A percentile compares a stretch with the other conserved stretches of the same genome.
phyloP scores from a whole-genome alignment of 2,329 filamentous ascomycete genomes.

The Monosporascus cannonballus region DNA sequence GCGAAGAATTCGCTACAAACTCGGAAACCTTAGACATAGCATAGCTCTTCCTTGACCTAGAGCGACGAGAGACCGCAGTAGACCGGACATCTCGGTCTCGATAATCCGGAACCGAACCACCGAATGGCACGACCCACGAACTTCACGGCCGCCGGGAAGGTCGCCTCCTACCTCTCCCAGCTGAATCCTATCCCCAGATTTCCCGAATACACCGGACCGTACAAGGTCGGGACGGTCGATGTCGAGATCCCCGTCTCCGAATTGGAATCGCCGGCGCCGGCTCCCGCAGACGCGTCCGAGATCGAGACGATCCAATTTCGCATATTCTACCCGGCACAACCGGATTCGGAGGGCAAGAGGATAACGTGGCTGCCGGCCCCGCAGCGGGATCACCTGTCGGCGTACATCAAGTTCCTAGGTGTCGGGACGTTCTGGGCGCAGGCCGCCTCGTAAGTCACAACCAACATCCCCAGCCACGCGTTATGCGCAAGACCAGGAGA shows the following conservation, averaged over 20 bases:
- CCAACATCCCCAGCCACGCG: background rate
- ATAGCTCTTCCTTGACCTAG: background rate
- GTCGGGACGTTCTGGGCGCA: conserved; percentile 52
- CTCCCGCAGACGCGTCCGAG: conserved; percentile 45
- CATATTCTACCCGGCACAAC: conserved; percentile 70
- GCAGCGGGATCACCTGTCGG: conserved; percentile 66
- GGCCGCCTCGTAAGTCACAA: conserved; percentile 49
- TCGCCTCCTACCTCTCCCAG: conserved; percentile 43
- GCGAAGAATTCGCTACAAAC: no score
- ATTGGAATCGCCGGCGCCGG: conserved; percentile 46
- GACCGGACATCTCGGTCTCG: background rate
- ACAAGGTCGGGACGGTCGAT: conserved; percentile 74
- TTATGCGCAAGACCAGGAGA: background rate
- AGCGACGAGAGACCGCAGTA: background rate
- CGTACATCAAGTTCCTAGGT: conserved; percentile 72
- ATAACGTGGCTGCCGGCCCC: conserved; percentile 75
- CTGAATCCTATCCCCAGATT: conserved; percentile 67
- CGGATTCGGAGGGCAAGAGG: conserved; percentile 45
- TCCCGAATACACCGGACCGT: conserved; percentile 68
- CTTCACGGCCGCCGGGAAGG: conserved; percentile 26
- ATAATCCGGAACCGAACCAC: background rate
- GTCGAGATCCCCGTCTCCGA: conserved; percentile 68
- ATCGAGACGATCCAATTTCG: conserved; percentile 74
- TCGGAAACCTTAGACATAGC: no score
- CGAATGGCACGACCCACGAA: conserved; percentile 15